Conservation (phyloP, 139 green algal genomes). For the Zygnema circumcarinatum region DNA sequence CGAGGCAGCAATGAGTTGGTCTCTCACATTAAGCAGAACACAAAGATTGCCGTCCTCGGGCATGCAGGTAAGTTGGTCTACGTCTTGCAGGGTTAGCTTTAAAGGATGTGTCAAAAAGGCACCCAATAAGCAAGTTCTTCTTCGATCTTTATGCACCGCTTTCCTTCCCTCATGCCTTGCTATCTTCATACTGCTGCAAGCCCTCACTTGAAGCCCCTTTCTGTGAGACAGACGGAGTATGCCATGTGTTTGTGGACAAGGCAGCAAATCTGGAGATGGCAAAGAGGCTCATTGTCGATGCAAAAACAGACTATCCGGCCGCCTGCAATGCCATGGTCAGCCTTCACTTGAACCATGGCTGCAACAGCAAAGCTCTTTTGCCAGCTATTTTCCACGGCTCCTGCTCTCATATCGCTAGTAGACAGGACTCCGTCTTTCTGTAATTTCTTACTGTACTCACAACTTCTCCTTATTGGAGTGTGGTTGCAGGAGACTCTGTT, state of each 20-base stretch:
- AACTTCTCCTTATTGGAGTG: constrained; percentile 12
- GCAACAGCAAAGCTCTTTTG: background rate
- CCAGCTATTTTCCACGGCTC: no score
- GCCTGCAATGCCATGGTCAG: constrained; percentile 93
- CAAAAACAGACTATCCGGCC: constrained; percentile 96
- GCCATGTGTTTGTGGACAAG: constrained; percentile 95
- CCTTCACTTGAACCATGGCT: background rate
- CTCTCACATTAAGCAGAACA: constrained; percentile 87
- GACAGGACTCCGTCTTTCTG: no score
- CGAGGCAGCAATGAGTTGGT: constrained; percentile 88
- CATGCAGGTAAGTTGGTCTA: constrained; percentile 87
- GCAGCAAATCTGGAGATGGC: constrained; percentile 70
- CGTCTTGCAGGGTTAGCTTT: no score
- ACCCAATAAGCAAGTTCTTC: constrained; percentile 1
- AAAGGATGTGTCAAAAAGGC: constrained; percentile 13
- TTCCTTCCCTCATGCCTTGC: constrained; percentile 8
- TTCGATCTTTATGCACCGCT: background rate
- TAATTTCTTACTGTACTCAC: constrained; percentile 1
- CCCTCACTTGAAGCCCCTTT: constrained; percentile 2
- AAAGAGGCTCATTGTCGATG: constrained; percentile 78
- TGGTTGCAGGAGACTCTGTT: constrained; percentile 82
- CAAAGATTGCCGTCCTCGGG: constrained; percentile 95
- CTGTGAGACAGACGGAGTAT: constrained; percentile 91
- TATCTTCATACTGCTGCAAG: background rate
- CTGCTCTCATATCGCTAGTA: no score